Evolutionary conservation across 1,284 basidiomycete genomes (phyloP).

Genomic region (Irpex sp.): DNA sequence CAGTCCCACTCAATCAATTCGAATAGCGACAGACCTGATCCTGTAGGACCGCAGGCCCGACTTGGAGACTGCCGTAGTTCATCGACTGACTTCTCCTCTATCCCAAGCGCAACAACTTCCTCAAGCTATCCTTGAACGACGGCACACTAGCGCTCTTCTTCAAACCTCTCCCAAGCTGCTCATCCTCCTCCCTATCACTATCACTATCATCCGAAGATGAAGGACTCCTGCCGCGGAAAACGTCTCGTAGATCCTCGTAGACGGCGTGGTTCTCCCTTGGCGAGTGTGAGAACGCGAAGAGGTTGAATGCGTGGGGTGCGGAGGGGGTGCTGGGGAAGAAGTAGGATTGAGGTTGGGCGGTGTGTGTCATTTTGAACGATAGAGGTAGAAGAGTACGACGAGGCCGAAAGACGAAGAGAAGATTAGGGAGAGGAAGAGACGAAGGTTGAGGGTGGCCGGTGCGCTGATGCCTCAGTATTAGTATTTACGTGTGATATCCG

Average conservation of each 20-base stretch:
- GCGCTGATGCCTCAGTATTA: too few species aligned
- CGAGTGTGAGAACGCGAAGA: constrained; percentile 22
- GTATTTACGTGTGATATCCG: too few species aligned
- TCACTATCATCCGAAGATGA: constrained; percentile 8
- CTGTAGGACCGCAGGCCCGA: background rate
- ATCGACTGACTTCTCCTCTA: background rate
- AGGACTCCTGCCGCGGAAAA: constrained; percentile 6
- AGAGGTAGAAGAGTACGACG: background rate
- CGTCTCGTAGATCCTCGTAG: constrained; percentile 23
- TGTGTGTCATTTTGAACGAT: constrained; percentile 15
- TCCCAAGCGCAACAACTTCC: constrained; percentile 21
- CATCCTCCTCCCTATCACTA: background rate
- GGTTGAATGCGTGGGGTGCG: constrained; percentile 22
- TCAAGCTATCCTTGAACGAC: constrained; percentile 17
- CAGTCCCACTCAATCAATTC: background rate
- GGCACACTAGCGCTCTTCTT: constrained; percentile 16
- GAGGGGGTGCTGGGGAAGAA: constrained; percentile 18
- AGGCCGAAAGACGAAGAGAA: background rate
- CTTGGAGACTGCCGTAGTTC: background rate
- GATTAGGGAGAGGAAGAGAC: background rate
- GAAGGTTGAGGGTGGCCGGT: background rate
- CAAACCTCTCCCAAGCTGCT: constrained; percentile 4
- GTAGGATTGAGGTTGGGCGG: constrained; percentile 12
- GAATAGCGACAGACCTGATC: background rate
- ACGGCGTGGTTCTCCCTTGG: constrained; percentile 24